Evolutionary conservation across 1,284 basidiomycete genomes (phyloP), one percentile per base, ranked within the genome.

Genomic region (Cryptococcus maquisensis): DNA sequence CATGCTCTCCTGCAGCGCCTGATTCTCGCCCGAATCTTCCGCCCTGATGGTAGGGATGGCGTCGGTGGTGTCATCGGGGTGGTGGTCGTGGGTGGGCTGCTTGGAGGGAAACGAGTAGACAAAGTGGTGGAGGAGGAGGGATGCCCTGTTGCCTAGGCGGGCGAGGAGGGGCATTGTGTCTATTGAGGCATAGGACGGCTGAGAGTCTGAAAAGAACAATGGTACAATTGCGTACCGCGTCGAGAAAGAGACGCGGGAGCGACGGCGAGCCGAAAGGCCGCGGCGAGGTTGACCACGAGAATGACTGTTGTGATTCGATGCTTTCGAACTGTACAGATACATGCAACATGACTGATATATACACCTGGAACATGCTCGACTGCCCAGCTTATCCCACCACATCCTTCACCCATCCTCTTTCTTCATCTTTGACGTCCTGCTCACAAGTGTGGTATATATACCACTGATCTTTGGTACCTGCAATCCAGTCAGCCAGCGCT

Each of bases 71-170:
- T 23, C 51, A 18, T 21, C 5, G 71, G 64, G 4, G 28, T 15
- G 20, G 28, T 4, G 46, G 3, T 9, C 3, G 1, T 15, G 36
- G 46, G 46, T 8, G 35, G 46, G 20, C 8, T n/a, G 23, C 18
- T 20, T 37, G 7, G 66, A 57, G 9, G 72, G 72, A 47, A 72
- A 64, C 43, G 67, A 61, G 63, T 65, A 74, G 42, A 74, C 54
- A 51, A 72, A 46, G 3, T 63, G 59, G 56, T 74, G 71, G 8
- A 74, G 60, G 20, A 68, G 32, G 12, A 53, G 54, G n/a, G 66
- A 69, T 42, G 67, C 41, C 47, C 61, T 65, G 21, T 58, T 47
- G 40, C 66, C 59, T 8, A 64, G 51, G 16, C 49, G 40, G 39
- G 66, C 61, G 47, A 69, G 61, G 39, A 66, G 16, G 36, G 67